A percentile compares a stretch with the other conserved stretches of the same genome.
phyloP scores from a whole-genome alignment of 1,284 basidiomycete species.

The Moesziomyces sp. region DNA sequence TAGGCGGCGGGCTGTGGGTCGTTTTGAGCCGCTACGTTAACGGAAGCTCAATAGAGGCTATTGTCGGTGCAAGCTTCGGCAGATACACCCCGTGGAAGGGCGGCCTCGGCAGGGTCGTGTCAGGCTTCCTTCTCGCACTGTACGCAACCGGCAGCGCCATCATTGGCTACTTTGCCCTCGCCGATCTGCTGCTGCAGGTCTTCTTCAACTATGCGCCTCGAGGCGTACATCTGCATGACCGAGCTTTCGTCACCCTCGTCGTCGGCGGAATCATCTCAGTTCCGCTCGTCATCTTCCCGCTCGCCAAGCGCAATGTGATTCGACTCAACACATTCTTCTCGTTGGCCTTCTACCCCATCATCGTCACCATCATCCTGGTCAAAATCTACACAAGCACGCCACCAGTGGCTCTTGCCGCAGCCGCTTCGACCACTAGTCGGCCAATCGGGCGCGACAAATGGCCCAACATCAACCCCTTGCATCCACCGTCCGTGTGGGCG shows the following conservation, averaged over 20 bases:
- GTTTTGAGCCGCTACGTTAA: conserved; percentile 64
- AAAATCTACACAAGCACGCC: conserved; percentile 43
- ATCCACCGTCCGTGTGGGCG: conserved; percentile 61
- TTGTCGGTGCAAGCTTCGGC: conserved; percentile 61
- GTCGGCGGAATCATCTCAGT: conserved; percentile 57
- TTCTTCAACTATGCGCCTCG: conserved; percentile 60
- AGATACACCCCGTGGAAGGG: conserved; percentile 63
- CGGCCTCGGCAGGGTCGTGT: conserved; percentile 50
- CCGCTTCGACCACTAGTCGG: no score
- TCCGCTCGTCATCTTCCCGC: conserved; percentile 61
- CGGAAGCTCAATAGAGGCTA: conserved; percentile 59
- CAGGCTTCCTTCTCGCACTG: conserved; percentile 50
- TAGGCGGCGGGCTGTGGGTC: conserved; percentile 65
- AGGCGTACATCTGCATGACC: conserved; percentile 58
- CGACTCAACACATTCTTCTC: conserved; percentile 58
- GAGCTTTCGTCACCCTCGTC: conserved; percentile 61
- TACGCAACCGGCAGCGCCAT: conserved; percentile 65
- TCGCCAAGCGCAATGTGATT: conserved; percentile 64
- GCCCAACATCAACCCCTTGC: conserved; percentile 44
- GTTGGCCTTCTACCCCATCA: conserved; percentile 55
- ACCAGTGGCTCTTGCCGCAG: neutral
- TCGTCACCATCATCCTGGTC: conserved; percentile 50
- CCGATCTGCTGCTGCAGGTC: conserved; percentile 62
- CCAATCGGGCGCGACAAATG: neutral
- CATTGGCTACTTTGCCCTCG: conserved; percentile 64